Evolutionary conservation across 345 rosid genomes (phyloP), one percentile per base, ranked within the genome.

Genomic region (Dipteronia sinensis): DNA sequence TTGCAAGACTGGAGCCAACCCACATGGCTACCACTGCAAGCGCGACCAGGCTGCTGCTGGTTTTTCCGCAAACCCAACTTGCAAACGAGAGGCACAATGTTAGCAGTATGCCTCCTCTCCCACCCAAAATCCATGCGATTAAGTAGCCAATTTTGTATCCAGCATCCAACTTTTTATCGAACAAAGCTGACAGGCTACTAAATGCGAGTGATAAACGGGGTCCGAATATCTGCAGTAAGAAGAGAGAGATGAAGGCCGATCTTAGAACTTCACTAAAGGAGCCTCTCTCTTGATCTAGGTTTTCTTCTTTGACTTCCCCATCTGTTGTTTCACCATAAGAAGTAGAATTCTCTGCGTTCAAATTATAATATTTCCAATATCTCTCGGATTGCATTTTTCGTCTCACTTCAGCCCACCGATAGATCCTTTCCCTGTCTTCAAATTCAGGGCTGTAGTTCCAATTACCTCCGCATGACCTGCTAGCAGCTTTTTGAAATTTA

Each of bases 11-110:
- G 31, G 94, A 87, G 19, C 90, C 93, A 23, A 93, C 82, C 99
- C 98, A 93, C 92, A 87, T 84, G 1, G 97, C 98, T 12, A 93
- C 84, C 12, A 85, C 88, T 68, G 85, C 82, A 63, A 90, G 82
- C 80, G 79, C 89, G 72, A 93, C 93, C 3, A 88, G n/a, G 46
- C 92, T 86, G 85, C 98, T 93, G 86, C 96, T 95, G 77, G 87
- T 88, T 89, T 95, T 95, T 5, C 97, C 99, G 11, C 92, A 92
- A 15, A 84, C 88, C 98, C 99, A 93, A 71, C 97, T 93, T 25
- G 97, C 92, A 55, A 93, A 88, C 9, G 86, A 85, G 62, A 95
- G 86, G 84, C 94, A 93, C 58, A 95, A 61, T 20, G 92, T 85
- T 42, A 91, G 92, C 76, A 92, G 72, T 74, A 92, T 80, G 16